Evolutionary conservation across 2,329 filamentous ascomycete genomes (phyloP).

Genomic region (Epichloe aotearoae): DNA sequence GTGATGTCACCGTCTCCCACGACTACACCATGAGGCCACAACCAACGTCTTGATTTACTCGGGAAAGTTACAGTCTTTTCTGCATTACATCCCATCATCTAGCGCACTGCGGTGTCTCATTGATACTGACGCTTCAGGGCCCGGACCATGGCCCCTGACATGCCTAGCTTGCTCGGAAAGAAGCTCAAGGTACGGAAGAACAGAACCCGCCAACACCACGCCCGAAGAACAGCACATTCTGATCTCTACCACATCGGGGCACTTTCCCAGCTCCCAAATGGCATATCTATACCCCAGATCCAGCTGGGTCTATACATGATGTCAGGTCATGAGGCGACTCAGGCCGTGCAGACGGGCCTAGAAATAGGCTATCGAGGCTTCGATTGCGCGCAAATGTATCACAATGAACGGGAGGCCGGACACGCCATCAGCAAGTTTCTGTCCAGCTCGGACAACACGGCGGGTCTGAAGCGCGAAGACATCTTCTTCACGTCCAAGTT

Average conservation of each 20-base stretch:
- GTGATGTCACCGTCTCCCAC: neutral
- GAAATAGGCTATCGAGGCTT: slow-evolving; percentile 38
- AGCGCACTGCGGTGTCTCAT: no score
- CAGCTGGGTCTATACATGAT: slow-evolving; percentile 66
- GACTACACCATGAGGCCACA: neutral
- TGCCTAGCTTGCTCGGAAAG: no score
- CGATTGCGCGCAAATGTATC: slow-evolving; percentile 41
- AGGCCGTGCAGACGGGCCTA: slow-evolving; percentile 45
- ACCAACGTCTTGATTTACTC: no score
- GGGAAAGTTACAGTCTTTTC: no score
- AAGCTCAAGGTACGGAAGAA: no score
- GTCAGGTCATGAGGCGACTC: slow-evolving; percentile 43
- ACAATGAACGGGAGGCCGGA: slow-evolving; percentile 61
- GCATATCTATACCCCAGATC: slow-evolving; percentile 53
- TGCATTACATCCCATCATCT: no score
- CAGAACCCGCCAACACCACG: no score
- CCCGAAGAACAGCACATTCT: no score
- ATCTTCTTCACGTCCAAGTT: slow-evolving; percentile 75
- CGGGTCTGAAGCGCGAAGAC: slow-evolving; percentile 48
- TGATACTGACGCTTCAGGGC: no score
- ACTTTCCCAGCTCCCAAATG: slow-evolving; percentile 43
- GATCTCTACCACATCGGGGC: no score
- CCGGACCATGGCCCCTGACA: no score
- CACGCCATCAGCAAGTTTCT: slow-evolving; percentile 49
- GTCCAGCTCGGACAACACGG: slow-evolving; percentile 29